Evolutionary conservation across 441 rosid species (phyloP), one percentile per base, ranked within the genome.

Genomic region (Theobroma grandiflorum): DNA sequence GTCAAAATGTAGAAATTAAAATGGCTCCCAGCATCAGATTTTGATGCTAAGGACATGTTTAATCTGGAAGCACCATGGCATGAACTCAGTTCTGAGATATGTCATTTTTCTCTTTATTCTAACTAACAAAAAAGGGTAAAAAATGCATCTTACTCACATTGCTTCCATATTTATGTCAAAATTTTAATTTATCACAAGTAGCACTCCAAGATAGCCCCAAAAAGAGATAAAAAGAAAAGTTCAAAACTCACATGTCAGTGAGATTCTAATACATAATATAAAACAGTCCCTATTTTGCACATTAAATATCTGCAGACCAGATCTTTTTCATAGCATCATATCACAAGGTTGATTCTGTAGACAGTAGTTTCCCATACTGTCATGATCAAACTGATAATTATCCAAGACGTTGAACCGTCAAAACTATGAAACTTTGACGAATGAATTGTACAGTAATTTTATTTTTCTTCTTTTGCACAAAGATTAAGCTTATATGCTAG

Each of bases 11-110:
- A 43, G 55, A 47, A 75, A 9, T 4, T 31, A 59, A 59, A 11
- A 68, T 33, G 79, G 6, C 33, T 47, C 61, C 70, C 47, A 43
- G 42, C 15, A 74, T 11, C 40, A 43, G 65, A 68, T 49, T 40
- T 82, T 72, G 76, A 31, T n/a, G 65, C 35, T 18, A 66, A 70
- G 50, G 53, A 49, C 22, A 78, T 69, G 75, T 43, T 62, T 47
- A 40, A 67, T 64, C 64, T 11, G 33, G 58, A 77, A 66, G 53
- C 40, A 50, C 50, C 61, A 45, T 33, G 64, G 68, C 14, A 35
- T 31, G 65, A 68, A 61, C 55, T 62, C 37, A 50, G 70, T 75
- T 75, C 52, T 38, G 59, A 52, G 35, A 62, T 33, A 47, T 9
- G 35, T 20, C 4, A 57, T 37, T 72, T 72, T 37, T 50, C 47